Evolutionary conservation across 1,284 basidiomycete genomes (phyloP).

Genomic region (Ceratobasidium sp.): DNA sequence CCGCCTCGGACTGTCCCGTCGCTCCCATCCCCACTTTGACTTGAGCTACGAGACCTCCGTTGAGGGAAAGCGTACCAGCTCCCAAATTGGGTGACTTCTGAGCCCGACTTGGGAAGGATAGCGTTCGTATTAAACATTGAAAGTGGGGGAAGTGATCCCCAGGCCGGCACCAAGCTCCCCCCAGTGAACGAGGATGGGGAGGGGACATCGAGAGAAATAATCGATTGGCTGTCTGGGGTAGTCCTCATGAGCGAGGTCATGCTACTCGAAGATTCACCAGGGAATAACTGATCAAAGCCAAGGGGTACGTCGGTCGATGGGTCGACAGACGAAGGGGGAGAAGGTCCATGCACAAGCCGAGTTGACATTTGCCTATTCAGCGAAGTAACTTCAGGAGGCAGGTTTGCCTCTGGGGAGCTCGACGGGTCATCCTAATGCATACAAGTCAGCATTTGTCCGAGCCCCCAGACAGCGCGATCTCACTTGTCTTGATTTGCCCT

Average conservation of each 20-base stretch:
- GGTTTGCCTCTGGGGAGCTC: conserved; percentile 17
- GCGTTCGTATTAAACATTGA: conserved; percentile 37
- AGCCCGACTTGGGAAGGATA: conserved; percentile 36
- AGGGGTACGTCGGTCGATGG: neutral
- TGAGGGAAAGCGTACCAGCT: conserved; percentile 39
- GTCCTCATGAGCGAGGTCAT: conserved; percentile 13
- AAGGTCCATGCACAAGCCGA: conserved; percentile 22
- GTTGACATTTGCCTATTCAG: conserved; percentile 11
- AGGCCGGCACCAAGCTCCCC: conserved; percentile 5
- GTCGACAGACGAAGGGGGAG: conserved; percentile 21
- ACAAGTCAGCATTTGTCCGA: conserved; percentile 11
- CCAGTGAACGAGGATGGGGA: conserved; percentile 22
- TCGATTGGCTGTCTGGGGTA: conserved; percentile 20
- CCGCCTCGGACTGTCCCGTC: neutral
- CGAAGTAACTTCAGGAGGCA: conserved; percentile 20
- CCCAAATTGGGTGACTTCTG: conserved; percentile 39
- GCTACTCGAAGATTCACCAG: neutral
- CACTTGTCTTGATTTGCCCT: conserved; percentile 37
- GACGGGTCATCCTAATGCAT: conserved; percentile 23
- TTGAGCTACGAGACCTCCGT: conserved; percentile 6
- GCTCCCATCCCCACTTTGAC: conserved; percentile 1
- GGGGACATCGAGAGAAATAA: conserved; percentile 10
- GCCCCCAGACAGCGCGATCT: neutral
- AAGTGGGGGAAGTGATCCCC: conserved; percentile 28
- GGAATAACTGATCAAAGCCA: conserved; percentile 32